Conservation (phyloP, 106 monocot species). For the Gastrodia elata region DNA sequence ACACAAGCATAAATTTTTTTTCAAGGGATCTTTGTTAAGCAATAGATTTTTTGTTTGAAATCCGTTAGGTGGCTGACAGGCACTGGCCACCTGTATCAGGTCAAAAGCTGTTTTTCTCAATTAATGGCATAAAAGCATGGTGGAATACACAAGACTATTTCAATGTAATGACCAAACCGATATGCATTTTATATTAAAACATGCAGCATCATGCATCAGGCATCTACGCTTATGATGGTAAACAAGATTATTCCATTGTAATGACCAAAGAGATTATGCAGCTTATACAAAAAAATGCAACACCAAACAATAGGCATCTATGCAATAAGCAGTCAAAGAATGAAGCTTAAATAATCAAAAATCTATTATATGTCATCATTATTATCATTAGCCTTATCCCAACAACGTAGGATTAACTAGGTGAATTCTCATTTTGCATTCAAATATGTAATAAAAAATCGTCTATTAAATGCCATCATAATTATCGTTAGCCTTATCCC, state of each 20-base stretch:
- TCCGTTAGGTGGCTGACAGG: constrained; percentile 17
- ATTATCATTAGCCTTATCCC: not conserved
- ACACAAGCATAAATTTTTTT: not conserved
- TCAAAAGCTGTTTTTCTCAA: not conserved
- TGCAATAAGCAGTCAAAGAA: not conserved
- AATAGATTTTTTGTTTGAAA: constrained; percentile 10
- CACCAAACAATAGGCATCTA: not conserved
- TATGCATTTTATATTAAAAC: constrained; percentile 1
- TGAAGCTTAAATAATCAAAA: not conserved
- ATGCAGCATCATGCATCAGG: not conserved
- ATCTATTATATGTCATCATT: not conserved
- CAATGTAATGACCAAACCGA: not conserved
- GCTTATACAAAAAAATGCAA: constrained; percentile 7
- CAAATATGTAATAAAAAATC: not conserved
- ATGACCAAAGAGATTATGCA: not conserved
- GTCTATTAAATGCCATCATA: not conserved
- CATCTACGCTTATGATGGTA: not conserved
- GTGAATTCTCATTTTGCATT: not conserved
- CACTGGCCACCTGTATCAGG: constrained; percentile 31
- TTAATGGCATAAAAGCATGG: not conserved
- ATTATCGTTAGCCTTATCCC: not conserved
- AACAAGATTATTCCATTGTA: not conserved
- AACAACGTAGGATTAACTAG: not conserved
- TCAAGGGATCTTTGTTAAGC: constrained; percentile 2
- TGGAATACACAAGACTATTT: not conserved